These are phyloP conservation scores for Tolypocladium ovalisporum DNA, from an alignment of 2,329 filamentous ascomycete species.

Conservation along the genomic window DNA sequence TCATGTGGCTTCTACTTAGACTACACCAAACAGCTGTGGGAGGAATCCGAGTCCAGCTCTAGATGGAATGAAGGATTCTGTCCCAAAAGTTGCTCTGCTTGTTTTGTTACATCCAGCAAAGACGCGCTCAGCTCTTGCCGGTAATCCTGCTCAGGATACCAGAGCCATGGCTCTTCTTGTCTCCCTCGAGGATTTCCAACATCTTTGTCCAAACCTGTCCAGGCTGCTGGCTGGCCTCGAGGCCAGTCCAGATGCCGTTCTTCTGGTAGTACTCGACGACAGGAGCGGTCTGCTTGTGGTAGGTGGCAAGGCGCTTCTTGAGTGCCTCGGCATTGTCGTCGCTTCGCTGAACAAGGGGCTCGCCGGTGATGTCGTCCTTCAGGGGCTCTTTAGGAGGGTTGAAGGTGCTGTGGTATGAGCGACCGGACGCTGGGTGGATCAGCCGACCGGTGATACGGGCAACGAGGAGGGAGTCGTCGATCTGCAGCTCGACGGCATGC, in stretches of 20 bases:
- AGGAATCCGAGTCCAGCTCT: background rate
- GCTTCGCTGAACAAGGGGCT: constrained; percentile 89
- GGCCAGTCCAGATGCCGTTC: constrained; percentile 90
- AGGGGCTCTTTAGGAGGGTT: constrained; percentile 91
- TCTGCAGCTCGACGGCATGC: constrained; percentile 93
- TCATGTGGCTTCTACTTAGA: background rate
- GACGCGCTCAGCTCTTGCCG: constrained; percentile 13
- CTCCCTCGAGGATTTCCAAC: constrained; percentile 68
- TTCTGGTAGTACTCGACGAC: constrained; percentile 96
- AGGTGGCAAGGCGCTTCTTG: constrained; percentile 87
- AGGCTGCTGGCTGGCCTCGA: constrained; percentile 94
- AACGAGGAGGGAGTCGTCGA: constrained; percentile 88
- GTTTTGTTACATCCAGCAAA: background rate
- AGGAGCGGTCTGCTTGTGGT: constrained; percentile 86
- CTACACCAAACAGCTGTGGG: background rate
- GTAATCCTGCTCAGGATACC: constrained; percentile 28
- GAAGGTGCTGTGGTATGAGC: constrained; percentile 97
- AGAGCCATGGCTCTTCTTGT: constrained; percentile 26
- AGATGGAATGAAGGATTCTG: background rate
- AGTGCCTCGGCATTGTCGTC: constrained; percentile 96
- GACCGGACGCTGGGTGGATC: constrained; percentile 89
- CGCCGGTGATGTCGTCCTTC: constrained; percentile 94
- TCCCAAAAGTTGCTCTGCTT: background rate
- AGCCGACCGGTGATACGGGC: constrained; percentile 93
- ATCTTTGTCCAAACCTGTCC: constrained; percentile 92